A percentile compares a stretch with the other conserved stretches of the same genome.
phyloP scores from a whole-genome alignment of 352 stramenopile species.

The Phytophthora fragariaefolia region DNA sequence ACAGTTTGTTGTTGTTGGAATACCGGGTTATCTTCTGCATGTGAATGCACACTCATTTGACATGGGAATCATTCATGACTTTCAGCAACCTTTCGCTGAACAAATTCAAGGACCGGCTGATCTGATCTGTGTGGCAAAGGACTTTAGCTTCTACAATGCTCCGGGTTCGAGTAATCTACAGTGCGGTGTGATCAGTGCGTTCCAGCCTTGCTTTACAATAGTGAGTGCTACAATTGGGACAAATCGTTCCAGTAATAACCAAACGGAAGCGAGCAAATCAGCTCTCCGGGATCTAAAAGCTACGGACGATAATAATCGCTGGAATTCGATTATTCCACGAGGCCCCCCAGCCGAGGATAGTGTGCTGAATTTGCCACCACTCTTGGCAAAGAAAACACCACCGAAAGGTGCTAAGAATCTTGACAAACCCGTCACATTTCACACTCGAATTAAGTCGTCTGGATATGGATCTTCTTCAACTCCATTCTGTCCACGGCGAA shows the following conservation, averaged over 20 bases:
- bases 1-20: constrained; percentile 62
- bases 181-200: constrained; percentile 69
- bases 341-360: constrained; percentile 53
- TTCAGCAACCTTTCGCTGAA: constrained; percentile 37
- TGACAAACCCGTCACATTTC: constrained; percentile 87
- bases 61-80: constrained; percentile 57
- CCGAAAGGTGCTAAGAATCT: constrained; percentile 37
- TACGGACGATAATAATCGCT: constrained; percentile 17
- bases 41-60: constrained; percentile 81
- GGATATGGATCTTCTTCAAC: constrained; percentile 63
- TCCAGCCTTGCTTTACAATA: constrained; percentile 71
- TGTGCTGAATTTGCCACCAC: constrained; percentile 59
- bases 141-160: constrained; percentile 55
- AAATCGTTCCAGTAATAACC: constrained; percentile 19
- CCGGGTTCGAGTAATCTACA: constrained; percentile 20
- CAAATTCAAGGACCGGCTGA: constrained; percentile 9
- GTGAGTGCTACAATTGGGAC: constrained; percentile 10
- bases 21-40: constrained; percentile 53
- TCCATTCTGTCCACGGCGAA: constrained; percentile 35
- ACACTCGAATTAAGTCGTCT: constrained; percentile 79
- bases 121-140: constrained; percentile 57
- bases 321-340: constrained; percentile 60
- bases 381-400: constrained; percentile 40
- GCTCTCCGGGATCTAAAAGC: neutral
- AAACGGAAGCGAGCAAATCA: constrained; percentile 13